Evolutionary conservation across 169 alveolate genomes (phyloP), one percentile per base, ranked within the genome.

Genomic region (Plasmodium gallinaceum): DNA sequence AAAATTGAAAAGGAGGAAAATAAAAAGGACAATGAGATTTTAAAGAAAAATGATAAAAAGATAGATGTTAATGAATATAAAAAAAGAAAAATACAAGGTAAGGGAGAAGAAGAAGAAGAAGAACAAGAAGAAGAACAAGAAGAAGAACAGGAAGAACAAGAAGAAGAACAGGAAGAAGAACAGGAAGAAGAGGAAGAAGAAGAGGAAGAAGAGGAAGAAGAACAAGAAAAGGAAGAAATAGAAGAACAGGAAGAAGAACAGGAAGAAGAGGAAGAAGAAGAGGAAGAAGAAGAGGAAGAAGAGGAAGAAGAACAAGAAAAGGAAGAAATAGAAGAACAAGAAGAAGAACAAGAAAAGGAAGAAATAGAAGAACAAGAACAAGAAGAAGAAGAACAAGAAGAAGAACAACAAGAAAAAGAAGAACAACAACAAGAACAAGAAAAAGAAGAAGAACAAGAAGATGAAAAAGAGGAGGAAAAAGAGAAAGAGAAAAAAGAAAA

Each of bases 1-100:
- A n/a, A 39, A 66, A 8, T 32, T 32, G 39, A 62, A 71, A 39
- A 48, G 48, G 66, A 51, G 10, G 69, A 71, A 48, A n/a, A 71
- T 42, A 10, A 58, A 37, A 20, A 51, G 69, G 26, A 20, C 22
- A 6, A 6, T 0, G 24, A 48, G 48, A 42, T n/a, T 14, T 32
- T 32, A 32, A 32, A 32, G 4, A 32, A 32, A 71, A n/a, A 57
- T 9, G 26, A 61, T 16, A 32, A 32, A 32, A 32, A 4, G 39
- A 32, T 32, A 32, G 4, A 32, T 32, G 4, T 32, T 32, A 32
- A 32, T 32, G 39, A 32, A 32, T 32, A 32, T 32, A 32, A 32
- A 32, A 32, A 32, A 32, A 32, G 39, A 32, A 32, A 32, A 32
- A 4, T 32, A 4, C 39, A 32, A 32, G 4, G 4, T 32, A 32